Evolutionary conservation across 495 filamentous ascomycete species (phyloP).

Genomic region (Trichodelitschia bisporula): DNA sequence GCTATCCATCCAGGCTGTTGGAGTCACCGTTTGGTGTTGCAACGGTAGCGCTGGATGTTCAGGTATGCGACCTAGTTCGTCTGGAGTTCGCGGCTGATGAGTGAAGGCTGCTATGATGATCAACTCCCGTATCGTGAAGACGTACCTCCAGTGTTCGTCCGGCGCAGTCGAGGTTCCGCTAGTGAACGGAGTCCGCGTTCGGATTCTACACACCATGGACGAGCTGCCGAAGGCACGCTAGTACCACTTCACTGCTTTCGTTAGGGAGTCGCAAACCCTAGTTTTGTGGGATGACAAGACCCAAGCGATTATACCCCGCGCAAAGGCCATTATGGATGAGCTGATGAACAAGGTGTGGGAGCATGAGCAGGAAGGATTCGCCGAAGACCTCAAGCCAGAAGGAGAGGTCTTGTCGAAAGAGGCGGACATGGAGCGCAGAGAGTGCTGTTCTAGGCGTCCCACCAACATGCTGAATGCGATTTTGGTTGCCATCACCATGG

Average conservation of each 20-base stretch:
- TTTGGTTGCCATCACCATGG: conserved; percentile 35
- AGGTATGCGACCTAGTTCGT: conserved; percentile 19
- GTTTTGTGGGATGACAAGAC: conserved; percentile 63
- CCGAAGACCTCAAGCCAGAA: conserved; percentile 19
- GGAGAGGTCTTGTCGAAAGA: conserved; percentile 47
- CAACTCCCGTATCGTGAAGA: conserved; percentile 51
- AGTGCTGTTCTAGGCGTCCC: conserved; percentile 23
- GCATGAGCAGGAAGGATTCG: conserved; percentile 18
- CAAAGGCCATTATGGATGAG: conserved; percentile 43
- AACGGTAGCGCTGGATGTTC: conserved; percentile 41
- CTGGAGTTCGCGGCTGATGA: background rate
- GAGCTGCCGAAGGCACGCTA: conserved; percentile 42
- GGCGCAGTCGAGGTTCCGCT: conserved; percentile 50
- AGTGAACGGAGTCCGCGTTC: conserved; percentile 46
- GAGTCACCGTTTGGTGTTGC: conserved; percentile 32
- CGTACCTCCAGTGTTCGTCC: conserved; percentile 43
- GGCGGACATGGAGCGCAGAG: conserved; percentile 31
- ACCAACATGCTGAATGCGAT: conserved; percentile 42
- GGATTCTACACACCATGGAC: conserved; percentile 44
- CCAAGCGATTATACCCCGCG: conserved; percentile 35
- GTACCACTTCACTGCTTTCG: conserved; percentile 54
- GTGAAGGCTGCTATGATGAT: conserved; percentile 53
- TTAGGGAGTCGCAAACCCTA: conserved; percentile 38
- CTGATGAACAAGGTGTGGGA: conserved; percentile 50
- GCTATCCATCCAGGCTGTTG: conserved; percentile 35